Conservation (phyloP, 164 flowering plant genomes). For the Nymphaea colorata region DNA sequence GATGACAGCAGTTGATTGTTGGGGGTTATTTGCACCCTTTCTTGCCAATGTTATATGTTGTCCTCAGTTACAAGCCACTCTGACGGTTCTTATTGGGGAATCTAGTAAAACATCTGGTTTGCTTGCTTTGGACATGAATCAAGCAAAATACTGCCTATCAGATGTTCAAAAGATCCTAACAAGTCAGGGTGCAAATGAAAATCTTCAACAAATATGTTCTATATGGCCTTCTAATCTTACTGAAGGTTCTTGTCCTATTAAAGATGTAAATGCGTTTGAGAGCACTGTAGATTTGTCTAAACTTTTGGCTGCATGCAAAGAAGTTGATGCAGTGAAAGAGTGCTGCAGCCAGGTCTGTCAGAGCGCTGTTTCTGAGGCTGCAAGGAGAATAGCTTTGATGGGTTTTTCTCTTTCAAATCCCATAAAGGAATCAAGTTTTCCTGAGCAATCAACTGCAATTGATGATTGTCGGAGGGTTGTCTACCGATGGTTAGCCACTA, state of each 20-base stretch:
- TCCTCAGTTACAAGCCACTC: constrained; percentile 74
- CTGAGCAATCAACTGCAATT: constrained; percentile 31
- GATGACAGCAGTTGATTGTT: constrained; percentile 64
- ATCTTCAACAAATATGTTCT: constrained; percentile 57
- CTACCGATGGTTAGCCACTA: constrained; percentile 82
- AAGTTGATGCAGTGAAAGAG: constrained; percentile 76
- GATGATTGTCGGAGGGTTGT: constrained; percentile 69
- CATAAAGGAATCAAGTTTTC: constrained; percentile 18
- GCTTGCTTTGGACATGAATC: constrained; percentile 59
- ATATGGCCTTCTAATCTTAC: constrained; percentile 66
- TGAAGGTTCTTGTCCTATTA: constrained; percentile 76
- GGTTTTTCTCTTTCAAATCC: constrained; percentile 31
- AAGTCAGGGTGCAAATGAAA: constrained; percentile 55
- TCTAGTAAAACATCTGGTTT: constrained; percentile 48
- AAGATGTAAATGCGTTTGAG: constrained; percentile 62
- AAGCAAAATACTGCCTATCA: constrained; percentile 66
- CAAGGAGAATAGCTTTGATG: constrained; percentile 41
- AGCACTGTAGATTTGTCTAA: constrained; percentile 48
- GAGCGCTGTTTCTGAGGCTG: constrained; percentile 73
- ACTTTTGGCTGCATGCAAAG: constrained; percentile 62
- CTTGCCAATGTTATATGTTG: constrained; percentile 90
- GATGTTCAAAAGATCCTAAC: constrained; percentile 68
- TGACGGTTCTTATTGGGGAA: constrained; percentile 67
- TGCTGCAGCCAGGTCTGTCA: constrained; percentile 76
- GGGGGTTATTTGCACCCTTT: constrained; percentile 52